phyloP scores from a whole-genome alignment of 768 basidiomycete genomes.

The Leccinum boreale region DNA sequence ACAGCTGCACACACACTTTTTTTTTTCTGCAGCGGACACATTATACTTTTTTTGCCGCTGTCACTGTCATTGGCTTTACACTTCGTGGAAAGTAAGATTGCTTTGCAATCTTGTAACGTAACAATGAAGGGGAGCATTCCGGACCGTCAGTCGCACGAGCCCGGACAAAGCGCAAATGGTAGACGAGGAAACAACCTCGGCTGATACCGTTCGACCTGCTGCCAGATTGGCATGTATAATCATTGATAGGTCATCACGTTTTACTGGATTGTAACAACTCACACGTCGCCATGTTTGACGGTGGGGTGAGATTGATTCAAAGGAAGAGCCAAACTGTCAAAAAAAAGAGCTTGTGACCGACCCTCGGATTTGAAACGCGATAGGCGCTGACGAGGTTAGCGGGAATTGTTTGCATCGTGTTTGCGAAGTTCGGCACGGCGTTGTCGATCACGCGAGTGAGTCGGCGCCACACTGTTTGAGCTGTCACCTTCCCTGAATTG shows the following conservation, averaged over 20 bases:
- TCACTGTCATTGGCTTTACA: not conserved
- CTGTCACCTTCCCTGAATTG: not conserved
- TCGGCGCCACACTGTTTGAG: not conserved
- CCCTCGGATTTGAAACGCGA: not conserved
- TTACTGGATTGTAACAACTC: not conserved
- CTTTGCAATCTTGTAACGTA: not conserved
- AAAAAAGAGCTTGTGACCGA: not conserved
- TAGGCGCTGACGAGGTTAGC: slow-evolving; percentile 6
- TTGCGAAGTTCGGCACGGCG: not conserved
- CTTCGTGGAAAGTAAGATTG: not conserved
- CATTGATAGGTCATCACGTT: not conserved
- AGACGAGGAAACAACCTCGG: not conserved
- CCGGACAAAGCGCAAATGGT: not conserved
- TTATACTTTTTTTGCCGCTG: not conserved
- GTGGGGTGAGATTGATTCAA: not conserved
- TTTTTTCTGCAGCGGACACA: not conserved
- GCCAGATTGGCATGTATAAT: not conserved
- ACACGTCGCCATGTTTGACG: slow-evolving; percentile 3
- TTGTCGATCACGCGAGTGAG: slow-evolving; percentile 7
- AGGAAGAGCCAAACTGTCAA: not conserved
- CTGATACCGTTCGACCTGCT: not conserved
- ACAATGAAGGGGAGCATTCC: not conserved
- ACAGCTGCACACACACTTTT: not conserved
- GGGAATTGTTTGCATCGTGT: not conserved
- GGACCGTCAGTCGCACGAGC: not conserved